phyloP scores from a whole-genome alignment of 2,329 filamentous ascomycete genomes.

The Fusarium devonianum region DNA sequence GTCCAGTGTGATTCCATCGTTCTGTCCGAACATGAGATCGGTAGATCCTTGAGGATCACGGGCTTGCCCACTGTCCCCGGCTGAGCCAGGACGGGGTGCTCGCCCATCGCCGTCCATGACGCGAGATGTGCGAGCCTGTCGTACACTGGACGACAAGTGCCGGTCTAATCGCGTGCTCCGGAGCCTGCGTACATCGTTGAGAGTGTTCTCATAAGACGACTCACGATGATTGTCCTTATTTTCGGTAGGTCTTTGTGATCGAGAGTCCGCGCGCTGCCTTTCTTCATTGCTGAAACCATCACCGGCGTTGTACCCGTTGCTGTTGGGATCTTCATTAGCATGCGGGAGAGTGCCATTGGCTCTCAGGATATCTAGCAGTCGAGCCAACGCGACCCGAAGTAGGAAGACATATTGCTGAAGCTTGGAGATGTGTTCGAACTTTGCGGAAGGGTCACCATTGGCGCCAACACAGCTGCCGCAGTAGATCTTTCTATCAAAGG shows the following conservation, averaged over 20 bases:
- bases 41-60: conserved; percentile 61
- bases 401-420: conserved; percentile 95
- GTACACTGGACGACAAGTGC: conserved; percentile 90
- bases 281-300: conserved; percentile 63
- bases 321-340: conserved; percentile 73
- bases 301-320: conserved; percentile 33
- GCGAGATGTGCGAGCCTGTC: conserved; percentile 86
- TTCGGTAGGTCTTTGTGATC: conserved; percentile 28
- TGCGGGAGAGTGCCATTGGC: conserved; percentile 82
- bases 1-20: conserved; percentile 91
- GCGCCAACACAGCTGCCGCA: conserved; percentile 73
- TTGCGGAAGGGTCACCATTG: conserved; percentile 58
- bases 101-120: conserved; percentile 74
- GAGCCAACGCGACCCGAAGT: conserved; percentile 86
- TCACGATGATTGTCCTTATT: conserved; percentile 66
- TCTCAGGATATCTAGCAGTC: conserved; percentile 85
- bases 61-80: conserved; percentile 62
- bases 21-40: conserved; percentile 85
- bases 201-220: conserved; percentile 91
- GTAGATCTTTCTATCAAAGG: conserved; percentile 71
- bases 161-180: conserved; percentile 94
- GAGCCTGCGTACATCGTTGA: conserved; percentile 91
- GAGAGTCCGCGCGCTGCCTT: conserved; percentile 49
- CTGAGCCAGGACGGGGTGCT: conserved; percentile 78
- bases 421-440: conserved; percentile 79